Conservation (phyloP, 73 alveolate genomes). For the Tetrahymena elliotti region DNA sequence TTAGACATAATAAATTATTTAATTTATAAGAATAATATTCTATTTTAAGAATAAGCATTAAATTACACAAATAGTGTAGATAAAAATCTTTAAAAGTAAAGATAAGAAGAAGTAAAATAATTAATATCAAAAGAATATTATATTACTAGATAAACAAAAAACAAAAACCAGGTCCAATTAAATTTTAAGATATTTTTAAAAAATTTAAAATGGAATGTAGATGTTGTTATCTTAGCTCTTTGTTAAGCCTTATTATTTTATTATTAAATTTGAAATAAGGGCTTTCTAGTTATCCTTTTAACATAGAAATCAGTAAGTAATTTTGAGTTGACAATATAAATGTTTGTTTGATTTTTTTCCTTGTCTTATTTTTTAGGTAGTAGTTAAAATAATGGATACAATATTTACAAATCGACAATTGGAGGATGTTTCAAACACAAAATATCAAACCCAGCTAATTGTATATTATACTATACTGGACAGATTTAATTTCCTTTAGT, state of each 20-base stretch:
- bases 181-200: no score
- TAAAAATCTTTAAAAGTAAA: no score
- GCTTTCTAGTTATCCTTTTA: neutral
- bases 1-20: no score
- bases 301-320: neutral
- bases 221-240: neutral
- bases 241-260: neutral
- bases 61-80: no score
- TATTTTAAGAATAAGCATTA: no score
- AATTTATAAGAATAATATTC: no score
- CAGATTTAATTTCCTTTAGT: neutral
- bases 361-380: neutral
- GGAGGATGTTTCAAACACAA: neutral
- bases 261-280: neutral
- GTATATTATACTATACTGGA: neutral
- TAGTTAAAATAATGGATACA: neutral
- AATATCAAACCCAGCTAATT: neutral
- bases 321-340: neutral
- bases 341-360: neutral
- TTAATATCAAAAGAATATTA: no score
- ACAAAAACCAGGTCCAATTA: no score
- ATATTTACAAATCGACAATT: neutral
- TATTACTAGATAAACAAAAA: no score
- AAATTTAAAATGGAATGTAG: neutral
- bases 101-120: no score